phyloP scores from a whole-genome alignment of 2,329 filamentous ascomycete genomes.

The Xylariaceae sp. region DNA sequence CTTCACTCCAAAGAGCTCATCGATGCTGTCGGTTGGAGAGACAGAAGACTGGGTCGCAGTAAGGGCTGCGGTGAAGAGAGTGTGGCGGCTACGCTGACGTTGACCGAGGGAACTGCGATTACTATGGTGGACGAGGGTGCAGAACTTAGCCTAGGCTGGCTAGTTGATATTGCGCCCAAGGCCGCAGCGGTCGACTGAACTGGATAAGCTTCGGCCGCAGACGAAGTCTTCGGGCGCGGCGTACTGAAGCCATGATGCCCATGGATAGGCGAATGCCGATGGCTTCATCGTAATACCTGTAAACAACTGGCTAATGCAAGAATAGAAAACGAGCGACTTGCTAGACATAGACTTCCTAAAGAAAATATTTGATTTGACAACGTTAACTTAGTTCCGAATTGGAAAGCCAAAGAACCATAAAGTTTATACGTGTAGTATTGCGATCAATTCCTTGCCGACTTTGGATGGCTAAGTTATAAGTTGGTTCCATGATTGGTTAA shows the following conservation, averaged over 20 bases:
- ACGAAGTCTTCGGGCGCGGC: conserved; percentile 11
- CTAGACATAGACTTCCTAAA: conserved; percentile 10
- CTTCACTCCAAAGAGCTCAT: conserved; percentile 28
- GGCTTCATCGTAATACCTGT: conserved; percentile 21
- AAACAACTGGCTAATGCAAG: background rate
- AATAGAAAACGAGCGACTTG: background rate
- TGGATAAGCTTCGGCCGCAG: conserved; percentile 2
- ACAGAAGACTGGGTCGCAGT: conserved; percentile 1
- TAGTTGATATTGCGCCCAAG: background rate
- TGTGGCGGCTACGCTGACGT: background rate
- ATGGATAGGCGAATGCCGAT: conserved; percentile 19
- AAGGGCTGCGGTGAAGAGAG: conserved; percentile 6
- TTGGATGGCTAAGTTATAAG: background rate
- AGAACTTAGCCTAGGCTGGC: conserved; percentile 4
- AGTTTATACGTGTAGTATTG: background rate
- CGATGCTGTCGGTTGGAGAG: conserved; percentile 17
- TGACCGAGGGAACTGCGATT: background rate
- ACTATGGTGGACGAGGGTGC: conserved; percentile 1
- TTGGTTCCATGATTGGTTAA: background rate
- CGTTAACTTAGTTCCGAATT: conserved; percentile 2
- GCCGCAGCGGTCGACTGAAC: background rate
- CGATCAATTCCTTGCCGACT: too few relatives aligned
- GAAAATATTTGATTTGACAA: conserved; percentile 7
- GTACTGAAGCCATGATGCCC: conserved; percentile 22
- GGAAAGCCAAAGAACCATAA: background rate